Evolutionary conservation across 306 rosid genomes (phyloP).

Genomic region (Mucuna pruriens): DNA sequence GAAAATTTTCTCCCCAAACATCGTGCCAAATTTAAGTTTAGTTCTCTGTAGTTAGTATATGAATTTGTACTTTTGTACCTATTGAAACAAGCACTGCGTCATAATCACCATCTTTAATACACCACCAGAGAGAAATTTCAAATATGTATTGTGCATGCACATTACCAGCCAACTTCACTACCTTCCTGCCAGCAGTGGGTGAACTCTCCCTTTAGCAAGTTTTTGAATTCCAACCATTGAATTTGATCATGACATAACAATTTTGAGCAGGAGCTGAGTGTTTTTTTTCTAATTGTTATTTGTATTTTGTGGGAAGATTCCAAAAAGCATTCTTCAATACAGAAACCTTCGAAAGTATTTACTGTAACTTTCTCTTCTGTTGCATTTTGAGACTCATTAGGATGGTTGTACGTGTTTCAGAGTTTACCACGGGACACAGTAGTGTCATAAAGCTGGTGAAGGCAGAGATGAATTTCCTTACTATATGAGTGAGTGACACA

Average conservation of each 20-base stretch:
- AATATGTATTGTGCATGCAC: background rate
- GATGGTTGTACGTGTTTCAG: conserved; percentile 36
- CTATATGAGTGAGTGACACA: conserved; percentile 17
- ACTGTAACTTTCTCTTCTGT: background rate
- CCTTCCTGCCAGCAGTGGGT: background rate
- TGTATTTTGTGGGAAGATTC: conserved; percentile 19
- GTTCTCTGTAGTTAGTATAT: background rate
- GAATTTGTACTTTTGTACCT: conserved; percentile 1
- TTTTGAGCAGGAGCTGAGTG: background rate
- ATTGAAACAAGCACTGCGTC: conserved; percentile 12
- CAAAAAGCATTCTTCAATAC: too few relatives aligned
- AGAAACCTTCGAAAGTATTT: too few relatives aligned
- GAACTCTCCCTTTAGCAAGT: background rate
- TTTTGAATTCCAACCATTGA: background rate
- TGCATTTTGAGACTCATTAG: conserved; percentile 22
- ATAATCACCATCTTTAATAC: background rate
- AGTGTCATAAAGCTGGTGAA: conserved; percentile 32
- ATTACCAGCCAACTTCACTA: background rate
- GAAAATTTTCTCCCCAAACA: too few relatives aligned
- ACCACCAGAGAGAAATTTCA: background rate
- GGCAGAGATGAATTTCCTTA: conserved; percentile 30
- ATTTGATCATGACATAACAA: conserved; percentile 3
- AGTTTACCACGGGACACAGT: conserved; percentile 16
- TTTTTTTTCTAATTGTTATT: background rate
- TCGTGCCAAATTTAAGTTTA: background rate